These are phyloP conservation scores for Tuber brumale DNA, from an alignment of 495 filamentous ascomycete species.

Conservation along the genomic window DNA sequence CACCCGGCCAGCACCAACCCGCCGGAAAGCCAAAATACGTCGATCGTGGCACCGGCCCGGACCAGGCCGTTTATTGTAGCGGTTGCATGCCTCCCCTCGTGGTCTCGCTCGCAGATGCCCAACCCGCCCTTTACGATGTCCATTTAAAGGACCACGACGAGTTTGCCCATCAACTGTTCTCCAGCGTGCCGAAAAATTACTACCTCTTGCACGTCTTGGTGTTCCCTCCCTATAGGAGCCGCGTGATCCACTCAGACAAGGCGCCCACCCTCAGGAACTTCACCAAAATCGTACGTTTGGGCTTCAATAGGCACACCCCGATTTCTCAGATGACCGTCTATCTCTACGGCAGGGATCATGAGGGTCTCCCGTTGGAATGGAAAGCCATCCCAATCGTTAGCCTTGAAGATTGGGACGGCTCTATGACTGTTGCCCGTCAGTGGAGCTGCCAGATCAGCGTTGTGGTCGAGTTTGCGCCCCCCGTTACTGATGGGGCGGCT, in stretches of 20 bases:
- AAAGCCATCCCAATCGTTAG: background rate
- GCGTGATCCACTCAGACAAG: background rate
- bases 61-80: background rate
- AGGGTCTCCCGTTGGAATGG: background rate
- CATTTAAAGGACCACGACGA: background rate
- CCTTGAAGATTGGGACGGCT: background rate
- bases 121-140: background rate
- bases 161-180: background rate
- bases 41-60: background rate
- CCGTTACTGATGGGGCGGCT: rapidly evolving
- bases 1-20: background rate
- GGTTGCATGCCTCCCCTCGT: background rate
- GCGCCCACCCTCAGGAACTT: background rate
- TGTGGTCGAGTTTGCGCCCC: background rate
- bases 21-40: background rate
- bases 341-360: background rate
- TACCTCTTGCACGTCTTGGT: background rate
- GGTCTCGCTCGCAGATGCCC: background rate
- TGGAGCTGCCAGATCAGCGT: background rate
- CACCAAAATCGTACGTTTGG: background rate
- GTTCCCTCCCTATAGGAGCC: background rate
- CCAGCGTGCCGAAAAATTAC: background rate
- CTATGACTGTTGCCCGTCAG: background rate
- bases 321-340: background rate
- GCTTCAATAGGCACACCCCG: background rate